A percentile compares a stretch with the other conserved stretches of the same genome.
Evolutionary conservation across 2,329 filamentous ascomycete species (phyloP).

Genomic region (Paraphoma sp.): DNA sequence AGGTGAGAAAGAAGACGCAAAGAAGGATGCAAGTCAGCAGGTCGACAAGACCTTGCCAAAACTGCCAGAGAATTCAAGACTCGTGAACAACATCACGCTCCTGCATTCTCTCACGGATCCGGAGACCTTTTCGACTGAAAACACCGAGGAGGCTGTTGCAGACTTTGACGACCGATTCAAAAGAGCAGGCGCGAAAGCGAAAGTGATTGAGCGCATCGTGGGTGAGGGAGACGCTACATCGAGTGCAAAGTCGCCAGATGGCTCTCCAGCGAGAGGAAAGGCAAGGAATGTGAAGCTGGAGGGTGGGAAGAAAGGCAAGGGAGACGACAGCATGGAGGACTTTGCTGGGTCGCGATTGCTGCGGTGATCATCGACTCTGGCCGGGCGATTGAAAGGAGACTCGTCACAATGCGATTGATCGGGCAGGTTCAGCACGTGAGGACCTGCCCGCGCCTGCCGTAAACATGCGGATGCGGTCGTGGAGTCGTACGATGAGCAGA

Average conservation of each 20-base stretch:
- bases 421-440: too few relatives aligned
- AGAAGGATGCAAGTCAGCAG: not conserved
- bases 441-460: too few relatives aligned
- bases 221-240: conserved; percentile 40
- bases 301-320: conserved; percentile 21
- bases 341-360: conserved; percentile 39
- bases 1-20: not conserved
- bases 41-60: conserved; percentile 48
- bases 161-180: conserved; percentile 91
- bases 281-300: conserved; percentile 22
- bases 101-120: conserved; percentile 82
- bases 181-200: conserved; percentile 81
- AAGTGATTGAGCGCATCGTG: conserved; percentile 78
- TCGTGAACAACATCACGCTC: conserved; percentile 77
- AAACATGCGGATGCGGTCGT: not conserved
- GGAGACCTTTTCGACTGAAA: conserved; percentile 77
- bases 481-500: not conserved
- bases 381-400: not conserved
- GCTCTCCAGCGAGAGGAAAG: conserved; percentile 41
- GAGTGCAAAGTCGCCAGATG: conserved; percentile 13
- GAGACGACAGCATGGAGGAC: conserved; percentile 43
- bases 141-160: conserved; percentile 86
- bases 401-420: not conserved
- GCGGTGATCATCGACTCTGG: conserved; percentile 13
- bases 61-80: conserved; percentile 64